Conservation (phyloP, 352 stramenopile genomes). For the Ophiocytium majus region DNA sequence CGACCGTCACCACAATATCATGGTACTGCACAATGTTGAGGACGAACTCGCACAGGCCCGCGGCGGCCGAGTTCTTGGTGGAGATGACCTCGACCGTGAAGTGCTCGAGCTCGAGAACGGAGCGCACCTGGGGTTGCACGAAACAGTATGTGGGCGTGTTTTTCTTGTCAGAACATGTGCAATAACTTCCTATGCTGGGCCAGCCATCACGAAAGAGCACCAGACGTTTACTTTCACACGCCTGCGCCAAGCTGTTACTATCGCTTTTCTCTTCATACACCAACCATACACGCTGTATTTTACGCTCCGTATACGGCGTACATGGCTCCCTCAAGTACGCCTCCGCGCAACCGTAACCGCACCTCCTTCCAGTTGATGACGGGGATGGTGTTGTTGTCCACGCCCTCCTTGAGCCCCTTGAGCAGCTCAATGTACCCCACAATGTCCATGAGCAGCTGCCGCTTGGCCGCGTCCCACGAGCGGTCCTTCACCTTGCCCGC, state of each 20-base stretch:
- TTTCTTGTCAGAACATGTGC: no score
- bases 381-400: conserved; percentile 88
- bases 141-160: no score
- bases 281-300: no score
- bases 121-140: no score
- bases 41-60: conserved; percentile 86
- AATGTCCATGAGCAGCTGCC: conserved; percentile 88
- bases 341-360: no score
- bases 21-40: conserved; percentile 96
- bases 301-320: no score
- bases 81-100: conserved; percentile 90
- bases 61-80: conserved; percentile 88
- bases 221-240: no score
- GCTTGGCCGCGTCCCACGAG: conserved; percentile 89
- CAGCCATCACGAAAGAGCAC: no score
- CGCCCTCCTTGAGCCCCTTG: conserved; percentile 83
- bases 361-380: conserved; percentile 88
- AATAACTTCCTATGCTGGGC: no score
- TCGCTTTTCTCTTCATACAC: no score
- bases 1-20: conserved; percentile 88
- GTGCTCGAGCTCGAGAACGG: conserved; percentile 85
- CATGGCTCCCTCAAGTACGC: no score
- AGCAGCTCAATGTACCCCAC: conserved; percentile 91
- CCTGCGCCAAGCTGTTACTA: no score
- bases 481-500: conserved; percentile 91